A percentile compares a stretch with the other conserved stretches of the same genome.
Evolutionary conservation across 1,139 yeast genomes (phyloP).

Genomic region (Tardiomyces digboiensis): DNA sequence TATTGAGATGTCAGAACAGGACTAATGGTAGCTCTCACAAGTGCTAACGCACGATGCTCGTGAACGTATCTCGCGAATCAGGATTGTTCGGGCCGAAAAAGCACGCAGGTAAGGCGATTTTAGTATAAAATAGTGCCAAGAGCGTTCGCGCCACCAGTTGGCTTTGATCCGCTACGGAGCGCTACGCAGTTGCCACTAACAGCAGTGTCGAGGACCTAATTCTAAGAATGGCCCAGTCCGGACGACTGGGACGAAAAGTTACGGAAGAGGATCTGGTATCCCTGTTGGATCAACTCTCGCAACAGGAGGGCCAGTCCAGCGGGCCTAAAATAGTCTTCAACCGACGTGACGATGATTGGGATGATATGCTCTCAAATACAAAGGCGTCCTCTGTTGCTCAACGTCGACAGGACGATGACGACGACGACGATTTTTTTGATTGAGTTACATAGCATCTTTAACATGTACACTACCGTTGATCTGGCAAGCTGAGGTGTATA

Average conservation of each 20-base stretch:
- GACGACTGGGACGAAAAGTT: slow-evolving; percentile 64
- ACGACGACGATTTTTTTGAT: slow-evolving; percentile 6
- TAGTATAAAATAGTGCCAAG: too few species aligned
- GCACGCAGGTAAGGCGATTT: too few species aligned
- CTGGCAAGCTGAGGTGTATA: too few species aligned
- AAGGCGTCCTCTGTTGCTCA: background rate
- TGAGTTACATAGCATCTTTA: slow-evolving; percentile 42
- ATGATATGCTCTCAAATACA: background rate
- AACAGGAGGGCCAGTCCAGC: slow-evolving; percentile 58
- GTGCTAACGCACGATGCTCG: slow-evolving; percentile 74
- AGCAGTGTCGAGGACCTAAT: slow-evolving; percentile 77
- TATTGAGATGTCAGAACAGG: too few species aligned
- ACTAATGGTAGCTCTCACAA: slow-evolving; percentile 44
- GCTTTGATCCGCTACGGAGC: slow-evolving; percentile 4
- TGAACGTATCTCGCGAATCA: slow-evolving; percentile 78
- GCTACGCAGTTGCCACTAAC: too few species aligned
- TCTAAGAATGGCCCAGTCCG: slow-evolving; percentile 63
- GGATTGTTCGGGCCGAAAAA: slow-evolving; percentile 85
- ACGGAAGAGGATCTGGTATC: slow-evolving; percentile 75
- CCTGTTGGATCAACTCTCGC: slow-evolving; percentile 72
- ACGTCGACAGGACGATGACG: slow-evolving; percentile 16
- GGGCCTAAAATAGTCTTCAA: slow-evolving; percentile 47
- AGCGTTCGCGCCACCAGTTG: too few species aligned
- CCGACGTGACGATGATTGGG: slow-evolving; percentile 15
- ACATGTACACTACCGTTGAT: too few species aligned